Evolutionary conservation across 306 rosid species (phyloP).

Genomic region (Myrica gale): DNA sequence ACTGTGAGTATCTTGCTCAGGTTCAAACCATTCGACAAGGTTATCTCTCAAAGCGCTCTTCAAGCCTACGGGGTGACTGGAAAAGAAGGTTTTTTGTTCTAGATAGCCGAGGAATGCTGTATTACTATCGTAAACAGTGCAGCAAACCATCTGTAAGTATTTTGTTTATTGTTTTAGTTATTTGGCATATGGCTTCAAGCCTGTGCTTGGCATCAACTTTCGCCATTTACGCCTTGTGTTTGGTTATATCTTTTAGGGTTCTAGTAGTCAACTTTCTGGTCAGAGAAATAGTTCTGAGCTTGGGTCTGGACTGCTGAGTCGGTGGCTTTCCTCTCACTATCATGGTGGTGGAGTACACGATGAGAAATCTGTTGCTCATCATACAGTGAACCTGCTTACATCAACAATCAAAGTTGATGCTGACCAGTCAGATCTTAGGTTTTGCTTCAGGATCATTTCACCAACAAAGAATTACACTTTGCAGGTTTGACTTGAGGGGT

Average conservation of each 20-base stretch:
- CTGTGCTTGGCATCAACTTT: conserved; percentile 23
- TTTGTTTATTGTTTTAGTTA: conserved; percentile 29
- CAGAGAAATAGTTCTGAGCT: conserved; percentile 99
- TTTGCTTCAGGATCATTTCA: conserved; percentile 99
- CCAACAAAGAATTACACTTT: conserved; percentile 96
- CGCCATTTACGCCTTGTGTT: conserved; percentile 21
- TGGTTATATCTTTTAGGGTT: conserved; percentile 54
- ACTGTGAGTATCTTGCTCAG: conserved; percentile 33
- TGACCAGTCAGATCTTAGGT: conserved; percentile 95
- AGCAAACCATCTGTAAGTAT: conserved; percentile 90
- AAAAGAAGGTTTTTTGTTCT: conserved; percentile 99
- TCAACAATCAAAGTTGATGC: conserved; percentile 99
- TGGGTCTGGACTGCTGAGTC: conserved; percentile 95
- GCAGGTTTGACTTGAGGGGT: conserved; percentile 63
- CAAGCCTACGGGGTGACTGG: conserved; percentile 98
- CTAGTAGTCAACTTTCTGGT: conserved; percentile 77
- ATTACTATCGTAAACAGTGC: conserved; percentile 90
- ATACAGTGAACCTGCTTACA: conserved; percentile 96
- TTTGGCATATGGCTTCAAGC: conserved; percentile 22
- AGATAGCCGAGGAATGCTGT: conserved; percentile 97
- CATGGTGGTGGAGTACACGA: conserved; percentile 99
- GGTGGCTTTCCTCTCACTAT: conserved; percentile 97
- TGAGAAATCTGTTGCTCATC: conserved; percentile 98
- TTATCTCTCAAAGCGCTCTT: conserved; percentile 97
- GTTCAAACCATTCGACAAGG: conserved; percentile 99